A percentile compares a stretch with the other conserved stretches of the same genome.
Evolutionary conservation across 2,329 filamentous ascomycete species (phyloP).

Genomic region (Neoscytalidium dimidiatum): DNA sequence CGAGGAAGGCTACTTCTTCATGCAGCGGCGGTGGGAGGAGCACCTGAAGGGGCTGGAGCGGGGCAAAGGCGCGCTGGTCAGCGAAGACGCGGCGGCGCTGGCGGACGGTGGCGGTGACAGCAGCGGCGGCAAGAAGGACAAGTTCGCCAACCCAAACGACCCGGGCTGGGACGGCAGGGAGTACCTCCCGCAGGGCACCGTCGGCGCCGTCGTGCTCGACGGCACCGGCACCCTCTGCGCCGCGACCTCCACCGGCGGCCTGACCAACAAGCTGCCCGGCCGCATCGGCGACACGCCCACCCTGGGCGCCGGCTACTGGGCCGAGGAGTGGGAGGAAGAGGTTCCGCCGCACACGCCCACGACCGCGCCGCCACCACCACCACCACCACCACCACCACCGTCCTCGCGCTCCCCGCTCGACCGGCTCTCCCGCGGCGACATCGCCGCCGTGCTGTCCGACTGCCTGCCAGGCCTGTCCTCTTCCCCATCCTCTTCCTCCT

Average conservation of each 20-base stretch:
- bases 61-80: constrained; percentile 32
- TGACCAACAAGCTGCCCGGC: constrained; percentile 87
- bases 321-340: constrained; percentile 73
- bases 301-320: constrained; percentile 85
- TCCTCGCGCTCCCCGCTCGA: constrained; percentile 25
- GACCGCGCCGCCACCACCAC: constrained; percentile 4
- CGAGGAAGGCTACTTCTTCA: constrained; percentile 74
- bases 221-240: constrained; percentile 70
- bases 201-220: constrained; percentile 81
- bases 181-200: constrained; percentile 81
- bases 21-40: constrained; percentile 75
- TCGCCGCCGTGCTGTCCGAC: constrained; percentile 57
- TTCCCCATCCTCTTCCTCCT: constrained; percentile 26
- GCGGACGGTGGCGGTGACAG: not conserved
- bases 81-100: not conserved
- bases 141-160: constrained; percentile 18
- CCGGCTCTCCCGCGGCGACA: constrained; percentile 33
- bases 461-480: constrained; percentile 56
- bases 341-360: not conserved
- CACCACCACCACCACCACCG: constrained; percentile 21
- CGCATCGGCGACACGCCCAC: constrained; percentile 85
- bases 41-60: constrained; percentile 63
- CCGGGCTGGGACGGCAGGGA: constrained; percentile 61
- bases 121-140: not conserved
- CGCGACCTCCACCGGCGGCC: constrained; percentile 68